These are phyloP conservation scores for Babesia caballi DNA, from an alignment of 169 alveolate genomes.

Conservation along the genomic window DNA sequence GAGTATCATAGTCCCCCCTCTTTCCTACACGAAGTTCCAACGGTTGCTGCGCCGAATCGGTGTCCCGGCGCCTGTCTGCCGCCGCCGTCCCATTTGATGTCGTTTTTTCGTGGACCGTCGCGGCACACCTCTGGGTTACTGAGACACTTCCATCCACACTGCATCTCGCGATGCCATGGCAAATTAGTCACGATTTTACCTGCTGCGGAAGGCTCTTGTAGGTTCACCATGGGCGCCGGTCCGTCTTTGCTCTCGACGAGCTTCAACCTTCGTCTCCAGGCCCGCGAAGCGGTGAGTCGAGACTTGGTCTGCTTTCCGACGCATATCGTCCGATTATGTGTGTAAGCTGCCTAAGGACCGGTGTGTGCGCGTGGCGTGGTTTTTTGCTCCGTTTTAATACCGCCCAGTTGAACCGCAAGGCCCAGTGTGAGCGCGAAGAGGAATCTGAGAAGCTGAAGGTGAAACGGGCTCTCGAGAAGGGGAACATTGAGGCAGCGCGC, in stretches of 20 bases:
- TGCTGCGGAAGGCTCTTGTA: no score
- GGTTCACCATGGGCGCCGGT: conserved; percentile 39
- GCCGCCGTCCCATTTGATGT: no score
- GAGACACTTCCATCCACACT: no score
- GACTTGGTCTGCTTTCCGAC: background rate
- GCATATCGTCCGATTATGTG: background rate
- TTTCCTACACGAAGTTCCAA: no score
- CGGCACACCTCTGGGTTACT: no score
- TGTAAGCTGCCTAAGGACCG: background rate
- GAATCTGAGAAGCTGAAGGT: conserved; percentile 48
- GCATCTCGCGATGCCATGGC: background rate
- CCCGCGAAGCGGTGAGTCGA: conserved; percentile 53
- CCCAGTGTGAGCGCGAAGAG: conserved; percentile 53
- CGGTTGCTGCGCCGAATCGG: no score
- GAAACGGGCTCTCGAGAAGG: conserved; percentile 49
- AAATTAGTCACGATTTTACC: background rate
- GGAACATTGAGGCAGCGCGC: conserved; percentile 57
- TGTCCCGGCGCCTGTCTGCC: no score
- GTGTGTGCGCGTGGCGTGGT: background rate
- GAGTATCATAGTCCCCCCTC: background rate
- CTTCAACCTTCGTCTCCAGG: conserved; percentile 57
- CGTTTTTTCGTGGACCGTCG: no score
- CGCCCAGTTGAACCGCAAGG: conserved; percentile 35
- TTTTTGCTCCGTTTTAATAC: background rate
- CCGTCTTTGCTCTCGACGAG: conserved; percentile 57